Base-by-base conservation (phyloP, 2,329 filamentous ascomycete genomes). In the Alternaria solani region DNA sequence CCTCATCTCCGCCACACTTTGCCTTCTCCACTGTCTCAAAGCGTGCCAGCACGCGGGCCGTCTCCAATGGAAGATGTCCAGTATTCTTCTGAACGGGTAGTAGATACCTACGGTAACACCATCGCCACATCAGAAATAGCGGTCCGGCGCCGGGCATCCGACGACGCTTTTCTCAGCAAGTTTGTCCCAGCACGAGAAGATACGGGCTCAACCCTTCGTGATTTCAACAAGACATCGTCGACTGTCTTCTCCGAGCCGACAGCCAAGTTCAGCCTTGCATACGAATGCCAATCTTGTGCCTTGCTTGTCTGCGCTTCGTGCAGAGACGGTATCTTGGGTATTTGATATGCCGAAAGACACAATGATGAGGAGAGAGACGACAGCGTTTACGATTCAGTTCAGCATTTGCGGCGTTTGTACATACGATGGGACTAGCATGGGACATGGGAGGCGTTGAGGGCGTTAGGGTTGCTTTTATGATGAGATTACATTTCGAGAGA, bases 221-320 rank as follows among this genome's bases (percentile, higher is more conserved):
- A 5, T 14, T 12, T 9, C 4, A 14, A 14, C n/a, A n/a, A 20
- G 28, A 1, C 23, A 7, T 23, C 47, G 11, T 28, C 42, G 23
- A 28, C 20, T 18, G 30, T 47, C 26, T 55, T 60, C 18, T 44
- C 51, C 2, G 42, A 39, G 9, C 7, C 41, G 12, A 16, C 48
- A 3, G 23, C 48, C 2, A 51, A 64, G 2, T 69, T 71, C 39
- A 74, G 65, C 55, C 60, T 74, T 26, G 73, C 74, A 1, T 65
- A 75, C 36, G 62, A 72, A 41, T 77, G 74, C 34, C 2, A 25
- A 1, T 16, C 18, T 5, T 76, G 75, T 54, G 61, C 54, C 7
- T 48, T 72, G 2, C 42, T 75, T 1, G 65, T 75, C 2, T 77
- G 75, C 51, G 51, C 54, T 1, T 41, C 57, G 1, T 77, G 73